Conservation (phyloP, 306 rosid species). For the Cucurbita argyrosperma region DNA sequence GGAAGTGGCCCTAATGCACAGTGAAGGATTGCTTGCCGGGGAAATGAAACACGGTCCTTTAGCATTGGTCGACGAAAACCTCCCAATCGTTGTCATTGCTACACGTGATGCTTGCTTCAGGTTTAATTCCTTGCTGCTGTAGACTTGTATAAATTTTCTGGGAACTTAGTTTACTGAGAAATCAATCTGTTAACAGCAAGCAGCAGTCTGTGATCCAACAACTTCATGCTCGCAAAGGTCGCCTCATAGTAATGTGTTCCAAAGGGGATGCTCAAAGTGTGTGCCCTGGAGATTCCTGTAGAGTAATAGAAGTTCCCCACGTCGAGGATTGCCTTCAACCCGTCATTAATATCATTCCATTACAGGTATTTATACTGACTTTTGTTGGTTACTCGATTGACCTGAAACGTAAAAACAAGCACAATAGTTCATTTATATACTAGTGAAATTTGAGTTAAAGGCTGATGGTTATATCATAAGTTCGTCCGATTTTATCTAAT, state of each 20-base stretch:
- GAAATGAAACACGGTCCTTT: slow-evolving; percentile 99
- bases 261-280: slow-evolving; percentile 71
- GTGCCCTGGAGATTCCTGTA: slow-evolving; percentile 44
- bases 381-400: not conserved
- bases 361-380: slow-evolving; percentile 40
- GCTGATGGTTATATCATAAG: not conserved
- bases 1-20: slow-evolving; percentile 97
- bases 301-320: slow-evolving; percentile 78
- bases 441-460: not conserved
- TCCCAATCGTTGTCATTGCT: slow-evolving; percentile 77
- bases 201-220: slow-evolving; percentile 99
- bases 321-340: slow-evolving; percentile 98
- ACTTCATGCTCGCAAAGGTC: slow-evolving; percentile 95
- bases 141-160: slow-evolving; percentile 1
- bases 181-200: slow-evolving; percentile 50
- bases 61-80: slow-evolving; percentile 93
- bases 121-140: slow-evolving; percentile 25
- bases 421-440: not conserved
- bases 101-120: slow-evolving; percentile 95
- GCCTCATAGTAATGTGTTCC: slow-evolving; percentile 81
- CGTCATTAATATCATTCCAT: slow-evolving; percentile 74
- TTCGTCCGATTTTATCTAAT: not conserved
- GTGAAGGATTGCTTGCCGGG: slow-evolving; percentile 99
- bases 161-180: slow-evolving; percentile 14
- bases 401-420: not conserved